These are phyloP conservation scores for Penicillium egyptiacum DNA, from an alignment of 495 filamentous ascomycete genomes.

Conservation along the genomic window DNA sequence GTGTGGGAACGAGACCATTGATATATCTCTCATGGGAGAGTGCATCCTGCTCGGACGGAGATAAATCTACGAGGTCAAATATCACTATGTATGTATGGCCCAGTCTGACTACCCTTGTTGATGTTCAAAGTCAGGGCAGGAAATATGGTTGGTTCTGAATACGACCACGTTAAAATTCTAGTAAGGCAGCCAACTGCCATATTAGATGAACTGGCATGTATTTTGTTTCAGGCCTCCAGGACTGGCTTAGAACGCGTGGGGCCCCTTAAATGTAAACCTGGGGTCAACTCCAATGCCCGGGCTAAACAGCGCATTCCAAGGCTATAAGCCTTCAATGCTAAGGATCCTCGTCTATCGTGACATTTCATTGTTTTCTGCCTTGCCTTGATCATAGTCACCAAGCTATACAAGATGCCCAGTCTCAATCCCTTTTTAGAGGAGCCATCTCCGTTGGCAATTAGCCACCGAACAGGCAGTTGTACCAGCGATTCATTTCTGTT, in stretches of 20 bases:
- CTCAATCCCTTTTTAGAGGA: not conserved
- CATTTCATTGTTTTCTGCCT: not conserved
- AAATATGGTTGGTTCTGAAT: not conserved
- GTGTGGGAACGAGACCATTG: not conserved
- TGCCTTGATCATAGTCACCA: not conserved
- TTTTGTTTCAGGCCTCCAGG: slow-evolving; percentile 8
- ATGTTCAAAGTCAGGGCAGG: not conserved
- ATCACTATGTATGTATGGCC: not conserved
- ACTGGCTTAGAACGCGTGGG: not conserved
- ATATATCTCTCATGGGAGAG: not conserved
- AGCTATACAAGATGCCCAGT: not conserved
- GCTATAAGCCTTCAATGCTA: not conserved
- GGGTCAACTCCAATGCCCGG: slow-evolving; percentile 1
- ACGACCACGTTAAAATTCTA: not conserved
- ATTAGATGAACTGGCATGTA: not conserved
- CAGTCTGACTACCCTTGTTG: not conserved
- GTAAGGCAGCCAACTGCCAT: not conserved
- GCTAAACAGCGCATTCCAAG: not conserved
- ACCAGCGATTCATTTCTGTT: not conserved
- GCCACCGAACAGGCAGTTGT: not conserved
- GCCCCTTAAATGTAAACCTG: slow-evolving; percentile 4
- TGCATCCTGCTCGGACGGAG: not conserved
- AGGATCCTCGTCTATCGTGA: not conserved
- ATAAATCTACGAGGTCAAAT: not conserved
- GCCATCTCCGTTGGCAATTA: not conserved